These are phyloP conservation scores for Phylloporus scabripes DNA, from an alignment of 768 basidiomycete genomes.

Conservation along the genomic window DNA sequence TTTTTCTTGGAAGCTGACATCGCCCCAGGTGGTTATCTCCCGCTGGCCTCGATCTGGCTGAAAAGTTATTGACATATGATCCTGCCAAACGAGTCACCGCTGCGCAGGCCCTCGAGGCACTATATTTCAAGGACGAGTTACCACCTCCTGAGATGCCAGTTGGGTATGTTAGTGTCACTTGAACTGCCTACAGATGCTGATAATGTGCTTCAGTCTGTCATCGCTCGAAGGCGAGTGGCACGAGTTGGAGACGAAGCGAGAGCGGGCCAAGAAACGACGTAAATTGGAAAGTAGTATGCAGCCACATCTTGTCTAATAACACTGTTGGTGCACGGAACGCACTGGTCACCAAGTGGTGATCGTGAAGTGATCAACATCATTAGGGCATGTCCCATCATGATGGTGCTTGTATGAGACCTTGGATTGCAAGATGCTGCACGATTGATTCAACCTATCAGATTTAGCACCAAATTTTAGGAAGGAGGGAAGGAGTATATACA, in stretches of 20 bases:
- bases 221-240: constrained; percentile 94
- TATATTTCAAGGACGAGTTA: constrained; percentile 81
- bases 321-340: constrained; percentile 15
- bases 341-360: constrained; percentile 8
- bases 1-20: neutral
- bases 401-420: constrained; percentile 49
- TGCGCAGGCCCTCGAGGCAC: constrained; percentile 66
- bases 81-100: constrained; percentile 75
- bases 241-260: constrained; percentile 91
- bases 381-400: constrained; percentile 13
- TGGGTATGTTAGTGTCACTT: constrained; percentile 50
- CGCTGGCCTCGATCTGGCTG: constrained; percentile 82
- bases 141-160: constrained; percentile 69
- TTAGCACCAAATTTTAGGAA: constrained; percentile 1
- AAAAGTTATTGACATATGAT: constrained; percentile 74
- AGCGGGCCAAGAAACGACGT: constrained; percentile 76
- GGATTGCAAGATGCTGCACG: constrained; percentile 75
- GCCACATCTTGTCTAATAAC: constrained; percentile 32
- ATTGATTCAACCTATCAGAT: constrained; percentile 69
- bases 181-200: constrained; percentile 4
- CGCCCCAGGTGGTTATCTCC: constrained; percentile 73
- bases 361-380: neutral
- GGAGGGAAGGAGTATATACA: constrained; percentile 34
- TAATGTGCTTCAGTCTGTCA: constrained; percentile 49
- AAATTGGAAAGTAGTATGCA: constrained; percentile 50